Evolutionary conservation across 345 rosid genomes (phyloP).

Genomic region (Rhodamnia argentea): DNA sequence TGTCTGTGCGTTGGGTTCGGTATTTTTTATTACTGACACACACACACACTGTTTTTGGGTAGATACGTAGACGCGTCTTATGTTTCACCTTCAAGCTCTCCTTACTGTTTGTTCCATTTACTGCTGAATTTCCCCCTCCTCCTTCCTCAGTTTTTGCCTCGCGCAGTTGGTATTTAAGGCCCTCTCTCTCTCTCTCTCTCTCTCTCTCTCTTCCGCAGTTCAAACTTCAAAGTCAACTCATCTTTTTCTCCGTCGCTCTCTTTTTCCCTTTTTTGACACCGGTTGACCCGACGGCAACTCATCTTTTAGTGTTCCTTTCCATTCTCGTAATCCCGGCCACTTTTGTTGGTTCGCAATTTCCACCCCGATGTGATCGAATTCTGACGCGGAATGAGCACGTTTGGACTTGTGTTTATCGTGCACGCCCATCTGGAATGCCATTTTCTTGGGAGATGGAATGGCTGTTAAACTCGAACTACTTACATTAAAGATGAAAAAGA

Average conservation of each 20-base stretch:
- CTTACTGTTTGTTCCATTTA: constrained; percentile 3
- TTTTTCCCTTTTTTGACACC: background rate
- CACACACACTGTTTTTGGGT: background rate
- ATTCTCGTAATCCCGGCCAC: background rate
- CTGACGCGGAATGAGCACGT: fast-evolving
- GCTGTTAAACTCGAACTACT: background rate
- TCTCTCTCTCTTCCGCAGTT: background rate
- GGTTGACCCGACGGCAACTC: background rate
- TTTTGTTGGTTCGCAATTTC: background rate
- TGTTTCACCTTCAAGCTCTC: constrained; percentile 8
- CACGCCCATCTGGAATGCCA: background rate
- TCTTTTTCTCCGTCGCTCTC: background rate
- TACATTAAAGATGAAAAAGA: background rate
- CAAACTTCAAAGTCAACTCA: background rate
- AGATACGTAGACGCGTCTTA: background rate
- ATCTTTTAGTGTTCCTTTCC: background rate
- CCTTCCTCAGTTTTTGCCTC: background rate
- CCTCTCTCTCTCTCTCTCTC: background rate
- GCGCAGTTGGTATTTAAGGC: background rate
- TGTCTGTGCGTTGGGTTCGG: background rate
- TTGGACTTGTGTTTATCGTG: background rate
- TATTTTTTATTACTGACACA: background rate
- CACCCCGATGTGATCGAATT: background rate
- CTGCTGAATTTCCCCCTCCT: background rate
- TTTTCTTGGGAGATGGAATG: background rate